phyloP scores from a whole-genome alignment of 176 grass and related monocot genomes.

The Juncus effusus region DNA sequence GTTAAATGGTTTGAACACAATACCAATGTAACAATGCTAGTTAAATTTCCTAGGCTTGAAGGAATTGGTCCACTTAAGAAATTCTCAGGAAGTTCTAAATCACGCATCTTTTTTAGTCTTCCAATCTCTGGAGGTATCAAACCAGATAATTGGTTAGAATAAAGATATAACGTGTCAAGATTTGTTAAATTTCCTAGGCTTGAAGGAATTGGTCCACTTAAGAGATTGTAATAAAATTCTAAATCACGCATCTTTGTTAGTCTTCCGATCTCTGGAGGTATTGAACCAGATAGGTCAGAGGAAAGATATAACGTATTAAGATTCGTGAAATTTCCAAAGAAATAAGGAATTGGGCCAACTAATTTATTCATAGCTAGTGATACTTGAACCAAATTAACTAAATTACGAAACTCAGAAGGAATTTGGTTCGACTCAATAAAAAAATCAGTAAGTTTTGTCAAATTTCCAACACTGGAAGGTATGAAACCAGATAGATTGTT shows the following conservation, averaged over 20 bases:
- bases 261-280: slow-evolving; percentile 26
- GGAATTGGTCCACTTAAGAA: slow-evolving; percentile 20
- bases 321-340: slow-evolving; percentile 23
- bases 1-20: not conserved
- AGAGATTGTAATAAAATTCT: slow-evolving; percentile 9
- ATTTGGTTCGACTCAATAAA: slow-evolving; percentile 23
- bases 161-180: not conserved
- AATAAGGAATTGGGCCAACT: slow-evolving; percentile 28
- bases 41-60: not conserved
- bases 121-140: slow-evolving; percentile 25
- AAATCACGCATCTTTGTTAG: slow-evolving; percentile 22
- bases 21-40: not conserved
- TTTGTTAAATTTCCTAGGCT: slow-evolving; percentile 25
- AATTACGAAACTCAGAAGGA: not conserved
- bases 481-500: too few species aligned
- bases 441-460: not conserved
- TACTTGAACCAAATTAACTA: too few species aligned
- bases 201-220: slow-evolving; percentile 33
- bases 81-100: slow-evolving; percentile 20
- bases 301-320: not conserved
- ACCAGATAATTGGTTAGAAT: slow-evolving; percentile 8
- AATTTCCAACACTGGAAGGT: too few species aligned
- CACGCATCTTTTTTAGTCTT: slow-evolving; percentile 14
- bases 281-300: not conserved
- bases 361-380: slow-evolving; percentile 23